Evolutionary conservation across 148 eudicot genomes (phyloP).

Genomic region (Linanthus parryae): DNA sequence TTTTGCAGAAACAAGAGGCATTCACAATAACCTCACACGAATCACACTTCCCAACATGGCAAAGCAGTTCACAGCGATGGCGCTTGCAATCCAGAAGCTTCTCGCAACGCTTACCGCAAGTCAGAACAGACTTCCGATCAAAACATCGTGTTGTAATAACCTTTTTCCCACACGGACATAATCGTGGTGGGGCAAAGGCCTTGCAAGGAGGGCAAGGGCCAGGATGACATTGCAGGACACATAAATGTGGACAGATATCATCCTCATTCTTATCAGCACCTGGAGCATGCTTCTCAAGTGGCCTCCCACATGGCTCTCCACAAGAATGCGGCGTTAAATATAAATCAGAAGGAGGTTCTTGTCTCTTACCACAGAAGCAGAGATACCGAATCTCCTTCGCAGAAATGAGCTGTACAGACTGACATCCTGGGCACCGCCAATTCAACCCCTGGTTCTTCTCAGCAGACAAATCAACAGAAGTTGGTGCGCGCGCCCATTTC

Average conservation of each 20-base stretch:
- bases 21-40: constrained; percentile 55
- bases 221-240: constrained; percentile 94
- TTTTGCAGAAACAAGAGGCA: constrained; percentile 84
- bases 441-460: constrained; percentile 83
- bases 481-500: constrained; percentile 97
- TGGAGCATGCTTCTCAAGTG: constrained; percentile 56
- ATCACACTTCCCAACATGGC: constrained; percentile 81
- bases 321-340: constrained; percentile 94
- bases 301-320: constrained; percentile 93
- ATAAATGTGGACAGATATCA: constrained; percentile 75
- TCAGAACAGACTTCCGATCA: constrained; percentile 59
- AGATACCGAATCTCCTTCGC: constrained; percentile 71
- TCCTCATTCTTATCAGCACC: constrained; percentile 38
- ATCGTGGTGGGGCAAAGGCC: constrained; percentile 87
- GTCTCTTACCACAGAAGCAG: constrained; percentile 97
- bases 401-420: constrained; percentile 68
- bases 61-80: constrained; percentile 53
- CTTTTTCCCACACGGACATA: constrained; percentile 85
- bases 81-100: constrained; percentile 75
- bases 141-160: constrained; percentile 71
- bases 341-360: constrained; percentile 81
- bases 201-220: constrained; percentile 96
- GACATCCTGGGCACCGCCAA: constrained; percentile 98
- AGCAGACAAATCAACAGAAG: constrained; percentile 68
- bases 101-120: constrained; percentile 75